A percentile compares a stretch with the other conserved stretches of the same genome.
Conservation (phyloP, 345 rosid genomes). For the Lumnitzera littorea region DNA sequence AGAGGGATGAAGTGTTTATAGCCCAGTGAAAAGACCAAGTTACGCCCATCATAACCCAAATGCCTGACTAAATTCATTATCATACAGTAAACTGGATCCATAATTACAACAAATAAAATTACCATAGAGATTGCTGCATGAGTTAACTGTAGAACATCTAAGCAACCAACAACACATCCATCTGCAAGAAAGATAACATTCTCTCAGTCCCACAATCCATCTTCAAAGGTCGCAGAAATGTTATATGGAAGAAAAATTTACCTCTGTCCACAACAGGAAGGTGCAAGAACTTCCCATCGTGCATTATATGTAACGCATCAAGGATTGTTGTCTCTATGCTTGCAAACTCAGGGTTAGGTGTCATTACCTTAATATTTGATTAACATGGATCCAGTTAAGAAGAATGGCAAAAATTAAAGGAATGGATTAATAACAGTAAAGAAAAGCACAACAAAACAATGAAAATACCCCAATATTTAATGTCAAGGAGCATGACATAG, state of each 20-base stretch:
- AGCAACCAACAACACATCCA: slow-evolving; percentile 66
- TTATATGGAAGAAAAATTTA: slow-evolving; percentile 7
- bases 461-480: no score
- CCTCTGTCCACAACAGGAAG: slow-evolving; percentile 89
- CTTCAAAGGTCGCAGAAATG: slow-evolving; percentile 3
- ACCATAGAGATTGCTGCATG: slow-evolving; percentile 98
- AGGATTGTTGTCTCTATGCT: slow-evolving; percentile 74
- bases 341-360: slow-evolving; percentile 84
- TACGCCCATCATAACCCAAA: no score
- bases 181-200: slow-evolving; percentile 39
- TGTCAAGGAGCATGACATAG: no score
- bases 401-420: neutral
- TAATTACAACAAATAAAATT: slow-evolving; percentile 9
- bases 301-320: slow-evolving; percentile 92
- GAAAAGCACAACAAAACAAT: no score
- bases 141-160: slow-evolving; percentile 90
- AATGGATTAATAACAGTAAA: neutral
- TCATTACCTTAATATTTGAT: slow-evolving; percentile 60
- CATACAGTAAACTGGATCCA: neutral
- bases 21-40: no score
- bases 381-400: neutral
- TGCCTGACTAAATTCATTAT: no score
- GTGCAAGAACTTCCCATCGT: slow-evolving; percentile 95
- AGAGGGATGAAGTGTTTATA: no score
- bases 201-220: neutral